These are phyloP conservation scores for Trebouxia gelatinosa DNA, from an alignment of 163 green algal genomes.

Conservation along the genomic window DNA sequence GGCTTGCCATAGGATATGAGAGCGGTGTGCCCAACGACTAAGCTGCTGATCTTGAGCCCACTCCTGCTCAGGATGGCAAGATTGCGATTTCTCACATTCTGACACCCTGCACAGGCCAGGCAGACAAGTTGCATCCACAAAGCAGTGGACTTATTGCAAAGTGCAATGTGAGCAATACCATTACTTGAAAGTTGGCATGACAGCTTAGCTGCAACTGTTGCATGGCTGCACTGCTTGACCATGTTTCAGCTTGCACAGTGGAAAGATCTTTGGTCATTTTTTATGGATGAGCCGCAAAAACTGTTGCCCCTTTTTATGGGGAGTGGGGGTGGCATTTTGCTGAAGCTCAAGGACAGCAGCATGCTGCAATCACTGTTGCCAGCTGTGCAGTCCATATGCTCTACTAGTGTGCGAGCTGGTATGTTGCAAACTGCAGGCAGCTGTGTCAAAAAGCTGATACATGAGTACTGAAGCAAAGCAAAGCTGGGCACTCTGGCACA, in stretches of 20 bases:
- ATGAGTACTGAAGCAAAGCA: too few relatives aligned
- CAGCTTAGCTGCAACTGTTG: not conserved
- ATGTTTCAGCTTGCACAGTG: not conserved
- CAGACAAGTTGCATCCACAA: not conserved
- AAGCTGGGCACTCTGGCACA: too few relatives aligned
- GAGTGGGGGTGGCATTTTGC: too few relatives aligned
- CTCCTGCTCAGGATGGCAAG: conserved; percentile 48
- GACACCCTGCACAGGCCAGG: conserved; percentile 33
- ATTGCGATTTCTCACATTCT: conserved; percentile 65
- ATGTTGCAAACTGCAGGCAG: too few relatives aligned
- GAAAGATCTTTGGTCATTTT: not conserved
- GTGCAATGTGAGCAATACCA: not conserved
- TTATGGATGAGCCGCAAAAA: too few relatives aligned
- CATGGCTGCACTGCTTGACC: not conserved
- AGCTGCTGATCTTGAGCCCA: conserved; percentile 42
- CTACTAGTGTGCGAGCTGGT: too few relatives aligned
- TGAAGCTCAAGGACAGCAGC: too few relatives aligned
- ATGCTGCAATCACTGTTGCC: too few relatives aligned
- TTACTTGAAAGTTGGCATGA: not conserved
- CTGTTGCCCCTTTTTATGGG: too few relatives aligned
- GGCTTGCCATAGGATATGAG: conserved; percentile 42
- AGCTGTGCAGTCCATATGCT: too few relatives aligned
- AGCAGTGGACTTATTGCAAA: not conserved
- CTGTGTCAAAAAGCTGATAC: too few relatives aligned
- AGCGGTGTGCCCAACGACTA: conserved; percentile 58